Conservation (phyloP, 2,329 filamentous ascomycete genomes). For the Fusarium pseudoanthophilum region DNA sequence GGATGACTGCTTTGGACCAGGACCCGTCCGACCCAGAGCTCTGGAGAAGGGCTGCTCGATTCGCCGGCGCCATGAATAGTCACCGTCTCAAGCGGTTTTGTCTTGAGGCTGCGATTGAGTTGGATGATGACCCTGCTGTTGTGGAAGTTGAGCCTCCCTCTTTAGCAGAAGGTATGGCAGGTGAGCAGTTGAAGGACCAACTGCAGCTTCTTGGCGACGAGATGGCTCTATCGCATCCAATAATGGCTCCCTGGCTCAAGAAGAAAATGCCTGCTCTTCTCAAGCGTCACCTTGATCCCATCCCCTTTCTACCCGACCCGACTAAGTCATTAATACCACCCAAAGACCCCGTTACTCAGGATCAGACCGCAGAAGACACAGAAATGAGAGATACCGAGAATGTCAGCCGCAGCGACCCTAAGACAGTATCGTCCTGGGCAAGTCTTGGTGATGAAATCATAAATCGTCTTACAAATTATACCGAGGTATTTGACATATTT, state of each 20-base stretch:
- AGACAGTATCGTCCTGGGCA: conserved; percentile 47
- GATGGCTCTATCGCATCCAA: conserved; percentile 68
- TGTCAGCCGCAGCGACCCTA: conserved; percentile 19
- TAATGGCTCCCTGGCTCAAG: conserved; percentile 66
- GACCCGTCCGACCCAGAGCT: conserved; percentile 75
- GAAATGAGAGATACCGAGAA: conserved; percentile 36
- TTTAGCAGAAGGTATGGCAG: conserved; percentile 70
- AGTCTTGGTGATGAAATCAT: conserved; percentile 50
- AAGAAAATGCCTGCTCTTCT: conserved; percentile 63
- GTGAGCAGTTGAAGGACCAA: conserved; percentile 68
- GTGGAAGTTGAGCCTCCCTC: conserved; percentile 71
- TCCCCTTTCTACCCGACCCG: conserved; percentile 69
- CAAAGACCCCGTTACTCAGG: conserved; percentile 22
- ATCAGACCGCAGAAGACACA: conserved; percentile 23
- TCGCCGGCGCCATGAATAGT: conserved; percentile 68
- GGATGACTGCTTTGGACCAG: conserved; percentile 68
- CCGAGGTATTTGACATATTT: conserved; percentile 46
- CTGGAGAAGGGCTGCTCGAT: conserved; percentile 69
- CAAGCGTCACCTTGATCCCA: conserved; percentile 67
- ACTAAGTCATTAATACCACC: conserved; percentile 53
- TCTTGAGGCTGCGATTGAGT: conserved; percentile 72
- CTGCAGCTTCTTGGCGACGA: conserved; percentile 65
- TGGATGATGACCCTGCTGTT: conserved; percentile 73
- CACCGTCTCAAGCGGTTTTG: conserved; percentile 69
- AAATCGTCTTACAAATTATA: conserved; percentile 46